Conservation (phyloP, 805 yeast genomes). For the Danielia oregonensis region DNA sequence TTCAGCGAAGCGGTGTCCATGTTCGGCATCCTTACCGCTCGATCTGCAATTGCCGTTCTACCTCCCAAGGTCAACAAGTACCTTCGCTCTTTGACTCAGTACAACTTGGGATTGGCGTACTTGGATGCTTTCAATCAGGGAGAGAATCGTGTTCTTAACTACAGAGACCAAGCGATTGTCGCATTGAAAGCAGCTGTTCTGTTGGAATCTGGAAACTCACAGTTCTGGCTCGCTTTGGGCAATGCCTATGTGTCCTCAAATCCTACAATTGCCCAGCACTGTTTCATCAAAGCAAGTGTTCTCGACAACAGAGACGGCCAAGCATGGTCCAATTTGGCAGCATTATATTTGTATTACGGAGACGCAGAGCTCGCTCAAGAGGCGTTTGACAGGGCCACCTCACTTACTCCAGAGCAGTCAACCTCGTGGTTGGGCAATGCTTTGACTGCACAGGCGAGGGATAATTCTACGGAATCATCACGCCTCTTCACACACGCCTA, state of each 20-base stretch:
- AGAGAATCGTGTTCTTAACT: constrained; percentile 6
- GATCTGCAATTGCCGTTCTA: constrained; percentile 38
- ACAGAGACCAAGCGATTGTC: constrained; percentile 51
- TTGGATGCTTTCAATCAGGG: constrained; percentile 37
- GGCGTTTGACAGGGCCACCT: constrained; percentile 69
- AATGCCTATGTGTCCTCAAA: constrained; percentile 61
- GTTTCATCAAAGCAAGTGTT: constrained; percentile 78
- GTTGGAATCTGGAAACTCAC: constrained; percentile 64
- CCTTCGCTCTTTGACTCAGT: constrained; percentile 51
- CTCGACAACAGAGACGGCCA: constrained; percentile 63
- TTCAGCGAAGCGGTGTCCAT: constrained; percentile 31
- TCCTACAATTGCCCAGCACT: constrained; percentile 83
- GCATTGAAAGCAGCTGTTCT: constrained; percentile 65
- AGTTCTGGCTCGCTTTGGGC: constrained; percentile 83
- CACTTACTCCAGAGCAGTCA: constrained; percentile 73
- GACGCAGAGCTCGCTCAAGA: constrained; percentile 72
- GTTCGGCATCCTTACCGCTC: constrained; percentile 44
- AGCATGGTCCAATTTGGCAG: constrained; percentile 81
- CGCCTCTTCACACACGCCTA: constrained; percentile 74
- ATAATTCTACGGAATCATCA: constrained; percentile 48
- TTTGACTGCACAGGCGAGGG: constrained; percentile 49
- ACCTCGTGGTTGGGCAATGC: constrained; percentile 89
- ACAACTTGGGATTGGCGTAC: constrained; percentile 70
- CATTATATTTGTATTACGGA: constrained; percentile 62
- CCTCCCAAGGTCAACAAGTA: constrained; percentile 41